Conservation (phyloP, 345 rosid species). For the Odontarrhena argentea region DNA sequence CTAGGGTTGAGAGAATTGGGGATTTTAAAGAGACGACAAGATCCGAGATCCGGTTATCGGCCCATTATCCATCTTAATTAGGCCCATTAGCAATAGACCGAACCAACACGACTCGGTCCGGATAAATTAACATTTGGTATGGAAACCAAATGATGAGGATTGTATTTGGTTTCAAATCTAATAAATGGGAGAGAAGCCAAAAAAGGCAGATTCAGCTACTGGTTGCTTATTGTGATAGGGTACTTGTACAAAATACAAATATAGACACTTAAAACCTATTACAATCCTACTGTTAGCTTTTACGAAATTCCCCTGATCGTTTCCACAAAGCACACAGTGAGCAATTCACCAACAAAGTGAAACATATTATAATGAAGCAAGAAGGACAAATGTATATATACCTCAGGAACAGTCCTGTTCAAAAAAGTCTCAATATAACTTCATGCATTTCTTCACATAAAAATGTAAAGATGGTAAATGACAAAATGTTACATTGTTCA, state of each 20-base stretch:
- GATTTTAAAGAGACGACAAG: conserved; percentile 33
- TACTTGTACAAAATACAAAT: conserved; percentile 20
- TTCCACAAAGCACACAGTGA: no score
- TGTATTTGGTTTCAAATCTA: conserved; percentile 20
- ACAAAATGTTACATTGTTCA: no score
- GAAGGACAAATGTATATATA: no score
- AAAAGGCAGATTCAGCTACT: conserved; percentile 12
- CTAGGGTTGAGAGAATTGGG: conserved; percentile 43
- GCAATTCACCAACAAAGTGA: no score
- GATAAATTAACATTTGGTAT: background rate
- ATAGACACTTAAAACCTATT: background rate
- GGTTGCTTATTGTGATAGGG: background rate
- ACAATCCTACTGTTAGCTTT: conserved; percentile 7
- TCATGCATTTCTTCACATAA: no score
- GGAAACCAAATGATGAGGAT: background rate
- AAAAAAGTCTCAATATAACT: no score
- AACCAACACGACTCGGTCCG: no score
- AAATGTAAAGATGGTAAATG: no score
- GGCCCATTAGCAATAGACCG: background rate
- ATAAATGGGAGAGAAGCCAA: background rate
- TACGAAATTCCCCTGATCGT: no score
- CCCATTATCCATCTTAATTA: background rate
- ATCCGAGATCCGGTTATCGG: conserved; percentile 9
- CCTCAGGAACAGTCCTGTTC: no score
- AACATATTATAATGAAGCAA: no score